Evolutionary conservation across 352 stramenopile species (phyloP), one percentile per base, ranked within the genome.

Genomic region (Phytopythium kandeliae): DNA sequence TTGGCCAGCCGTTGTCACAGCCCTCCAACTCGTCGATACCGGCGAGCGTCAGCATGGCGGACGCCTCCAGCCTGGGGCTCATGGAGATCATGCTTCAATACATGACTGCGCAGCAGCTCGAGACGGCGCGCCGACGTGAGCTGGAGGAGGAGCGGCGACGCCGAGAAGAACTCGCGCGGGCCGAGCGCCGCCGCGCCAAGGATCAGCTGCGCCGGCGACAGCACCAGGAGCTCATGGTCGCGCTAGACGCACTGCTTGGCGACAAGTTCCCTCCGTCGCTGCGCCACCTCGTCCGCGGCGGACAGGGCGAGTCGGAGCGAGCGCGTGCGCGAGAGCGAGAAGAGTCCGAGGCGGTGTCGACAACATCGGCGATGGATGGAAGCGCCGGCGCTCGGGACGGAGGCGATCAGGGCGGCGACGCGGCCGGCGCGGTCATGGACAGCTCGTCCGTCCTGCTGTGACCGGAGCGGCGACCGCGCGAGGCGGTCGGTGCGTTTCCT

Each of bases 201-300:
- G 67, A 82, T 16, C 58, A 51, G 1, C 65, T 62, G 17, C 60
- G 59, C 34, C 51, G 59, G 7, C 54, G 57, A 26, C 65, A 85
- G 40, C 73, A 71, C 50, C 68, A 67, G n/a, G 67, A 85, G 28
- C 54, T 85, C 40, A 83, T 86, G 72, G 47, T 73, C n/a, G 58
- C 78, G 22, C 67, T 86, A 56, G 54, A 51, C 1, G 66, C 70
- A 12, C 47, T 79, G 33, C 48, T 85, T 4, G 69, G 64, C 13
- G 63, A 73, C 54, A 66, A 60, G 36, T 83, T 85, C 54, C 70
- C 75, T 0, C 51, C 55, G 16, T 61, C 70, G 15, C 51, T 86
- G 24, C 63, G 58, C 17, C 62, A 72, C 40, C 64, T 81, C 40
- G 35, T 82, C 5, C 52, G 61, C n/a, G 31, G 54, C n/a, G 4